A percentile compares a stretch with the other conserved stretches of the same genome.
These are phyloP conservation scores for Colletotrichum sp. DNA, from an alignment of 2,329 filamentous ascomycete genomes.

Conservation along the genomic window DNA sequence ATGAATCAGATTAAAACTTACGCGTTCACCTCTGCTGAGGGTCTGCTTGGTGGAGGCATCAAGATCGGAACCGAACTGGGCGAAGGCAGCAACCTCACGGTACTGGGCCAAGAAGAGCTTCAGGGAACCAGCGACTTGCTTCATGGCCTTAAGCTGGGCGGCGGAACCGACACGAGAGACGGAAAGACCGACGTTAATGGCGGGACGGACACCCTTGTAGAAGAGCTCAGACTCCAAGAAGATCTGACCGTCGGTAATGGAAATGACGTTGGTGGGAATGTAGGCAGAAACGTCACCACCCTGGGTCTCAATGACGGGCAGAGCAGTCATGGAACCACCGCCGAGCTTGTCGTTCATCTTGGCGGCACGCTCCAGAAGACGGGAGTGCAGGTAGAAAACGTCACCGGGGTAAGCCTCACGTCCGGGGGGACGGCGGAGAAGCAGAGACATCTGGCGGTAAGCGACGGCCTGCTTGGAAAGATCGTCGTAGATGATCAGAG, in stretches of 20 bases:
- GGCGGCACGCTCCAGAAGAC: conserved; percentile 98
- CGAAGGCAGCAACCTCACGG: conserved; percentile 99
- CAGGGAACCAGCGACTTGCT: conserved; percentile 99
- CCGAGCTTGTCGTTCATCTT: conserved; percentile 98
- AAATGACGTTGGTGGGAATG: conserved; percentile 99
- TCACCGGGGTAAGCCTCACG: conserved; percentile 99
- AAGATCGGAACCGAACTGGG: conserved; percentile 99
- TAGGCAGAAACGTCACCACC: conserved; percentile 99
- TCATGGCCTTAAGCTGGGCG: conserved; percentile 99
- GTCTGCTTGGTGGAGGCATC: conserved; percentile 99
- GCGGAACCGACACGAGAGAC: conserved; percentile 99
- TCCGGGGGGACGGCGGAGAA: conserved; percentile 96
- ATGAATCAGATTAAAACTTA: conserved; percentile 51
- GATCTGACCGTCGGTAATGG: conserved; percentile 99
- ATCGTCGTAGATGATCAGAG: conserved; percentile 92
- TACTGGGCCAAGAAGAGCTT: conserved; percentile 99
- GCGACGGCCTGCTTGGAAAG: conserved; percentile 97
- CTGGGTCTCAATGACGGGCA: conserved; percentile 99
- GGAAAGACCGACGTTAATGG: conserved; percentile 99
- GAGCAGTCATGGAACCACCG: conserved; percentile 94
- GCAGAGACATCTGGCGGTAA: conserved; percentile 98
- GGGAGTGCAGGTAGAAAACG: conserved; percentile 99
- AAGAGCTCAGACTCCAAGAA: conserved; percentile 99
- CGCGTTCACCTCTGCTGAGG: conserved; percentile 95
- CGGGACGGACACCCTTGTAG: conserved; percentile 99